These are phyloP conservation scores for Solanum chmielewskii DNA, from an alignment of 257 asterid species.

Conservation along the genomic window DNA sequence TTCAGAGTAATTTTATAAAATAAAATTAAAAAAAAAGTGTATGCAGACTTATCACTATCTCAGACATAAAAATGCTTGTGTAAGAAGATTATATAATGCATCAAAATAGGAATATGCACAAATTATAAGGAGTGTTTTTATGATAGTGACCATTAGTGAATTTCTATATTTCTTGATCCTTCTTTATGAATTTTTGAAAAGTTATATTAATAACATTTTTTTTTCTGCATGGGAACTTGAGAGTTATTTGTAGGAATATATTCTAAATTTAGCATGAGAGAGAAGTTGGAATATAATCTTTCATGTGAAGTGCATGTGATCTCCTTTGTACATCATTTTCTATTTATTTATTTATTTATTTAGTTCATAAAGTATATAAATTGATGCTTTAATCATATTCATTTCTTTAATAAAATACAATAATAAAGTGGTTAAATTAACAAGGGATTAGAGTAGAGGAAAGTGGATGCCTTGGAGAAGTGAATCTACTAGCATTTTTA, in stretches of 20 bases:
- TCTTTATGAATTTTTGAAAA: neutral
- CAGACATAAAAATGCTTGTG: neutral
- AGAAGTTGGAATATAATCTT: neutral
- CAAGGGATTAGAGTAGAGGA: neutral
- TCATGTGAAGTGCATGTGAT: neutral
- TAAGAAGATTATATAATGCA: neutral
- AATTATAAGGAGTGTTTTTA: neutral
- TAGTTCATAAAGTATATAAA: neutral
- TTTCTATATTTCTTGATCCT: neutral
- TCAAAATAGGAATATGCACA: neutral
- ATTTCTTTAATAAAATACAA: neutral
- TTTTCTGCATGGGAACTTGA: neutral
- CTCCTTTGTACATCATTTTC: neutral
- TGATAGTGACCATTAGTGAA: neutral
- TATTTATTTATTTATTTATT: neutral
- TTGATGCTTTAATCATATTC: neutral
- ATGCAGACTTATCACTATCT: neutral
- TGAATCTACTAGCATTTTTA: no score
- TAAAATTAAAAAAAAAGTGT: no score
- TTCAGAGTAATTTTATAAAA: rapidly evolving
- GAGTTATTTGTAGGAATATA: neutral
- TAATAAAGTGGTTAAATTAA: neutral
- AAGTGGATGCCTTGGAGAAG: neutral
- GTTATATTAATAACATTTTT: neutral
- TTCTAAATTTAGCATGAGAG: neutral